Evolutionary conservation across 2,329 filamentous ascomycete species (phyloP), one percentile per base, ranked within the genome.

Genomic region (Epichloe aotearoae): DNA sequence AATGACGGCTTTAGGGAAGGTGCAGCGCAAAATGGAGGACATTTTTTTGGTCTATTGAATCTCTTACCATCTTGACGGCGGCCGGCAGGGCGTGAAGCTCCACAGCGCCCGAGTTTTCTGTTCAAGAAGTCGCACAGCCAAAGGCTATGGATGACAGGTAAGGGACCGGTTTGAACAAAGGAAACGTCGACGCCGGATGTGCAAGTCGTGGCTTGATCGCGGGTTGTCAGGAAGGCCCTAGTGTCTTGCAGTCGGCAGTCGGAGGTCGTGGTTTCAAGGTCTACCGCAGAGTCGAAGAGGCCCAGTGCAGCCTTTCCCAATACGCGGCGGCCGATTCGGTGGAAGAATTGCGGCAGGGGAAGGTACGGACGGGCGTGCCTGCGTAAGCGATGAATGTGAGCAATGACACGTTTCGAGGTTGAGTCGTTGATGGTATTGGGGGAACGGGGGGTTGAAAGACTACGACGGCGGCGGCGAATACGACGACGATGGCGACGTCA

Each of bases 1-100:
- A 40, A 30, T 12, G 14, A 17, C n/a, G 23, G 10, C 12, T 23
- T 6, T 17, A 37, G 36, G 44, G 44, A 50, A 50, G 39, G 48
- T 39, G 45, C 48, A 50, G 36, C 45, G 45, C 48, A 52, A 38
- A 8, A n/a, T 17, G 20, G 20, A 44, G 3, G 15, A 8, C n/a
- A 10, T 40, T 15, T 26, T 42, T 23, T 38, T 14, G 14, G 17
- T 20, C 6, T 15, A 6, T 7, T 14, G 47, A 30, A 36, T 47
- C 19, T 48, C 52, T 53, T 53, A 53, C 52, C 52, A 53, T 53
- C 26, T 53, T 50, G 50, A 52, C 33, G 47, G 39, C 46, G 46
- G 46, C 43, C 34, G 46, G 52, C 47, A 50, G 47, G 30, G 45
- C 39, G 46, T 43, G 33, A 47, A 47, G 48, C 47, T 50, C 33